These are phyloP conservation scores for Nicotiana rustica DNA, from an alignment of 305 asterid genomes.

Conservation along the genomic window DNA sequence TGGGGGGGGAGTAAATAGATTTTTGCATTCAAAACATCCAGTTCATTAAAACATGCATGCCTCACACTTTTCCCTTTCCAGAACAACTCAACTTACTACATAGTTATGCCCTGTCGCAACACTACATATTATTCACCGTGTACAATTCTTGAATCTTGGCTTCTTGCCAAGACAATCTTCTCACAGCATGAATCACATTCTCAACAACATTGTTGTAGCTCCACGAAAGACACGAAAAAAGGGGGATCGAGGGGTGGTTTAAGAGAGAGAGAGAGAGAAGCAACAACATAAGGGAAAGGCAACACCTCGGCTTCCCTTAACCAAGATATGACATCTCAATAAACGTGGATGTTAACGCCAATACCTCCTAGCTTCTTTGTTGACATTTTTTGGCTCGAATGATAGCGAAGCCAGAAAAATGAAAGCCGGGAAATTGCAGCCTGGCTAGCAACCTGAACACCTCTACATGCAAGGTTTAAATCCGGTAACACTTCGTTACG, in stretches of 20 bases:
- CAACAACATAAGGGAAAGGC: too few relatives aligned
- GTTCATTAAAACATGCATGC: neutral
- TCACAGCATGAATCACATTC: conserved; percentile 23
- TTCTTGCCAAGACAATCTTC: neutral
- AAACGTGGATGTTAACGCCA: conserved; percentile 70
- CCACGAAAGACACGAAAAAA: conserved; percentile 24
- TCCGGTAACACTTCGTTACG: conserved; percentile 47
- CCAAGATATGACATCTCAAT: conserved; percentile 44
- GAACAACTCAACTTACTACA: conserved; percentile 41
- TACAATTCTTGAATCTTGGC: neutral
- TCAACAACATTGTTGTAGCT: conserved; percentile 23
- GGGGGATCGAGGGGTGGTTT: neutral
- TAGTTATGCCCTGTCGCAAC: conserved; percentile 26
- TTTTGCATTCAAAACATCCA: neutral
- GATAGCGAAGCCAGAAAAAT: conserved; percentile 73
- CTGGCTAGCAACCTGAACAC: conserved; percentile 72
- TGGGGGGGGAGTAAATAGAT: neutral
- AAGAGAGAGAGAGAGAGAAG: neutral
- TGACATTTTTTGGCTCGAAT: conserved; percentile 57
- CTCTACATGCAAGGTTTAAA: conserved; percentile 60
- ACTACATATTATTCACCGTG: neutral
- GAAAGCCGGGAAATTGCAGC: conserved; percentile 79
- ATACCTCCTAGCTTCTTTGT: conserved; percentile 54
- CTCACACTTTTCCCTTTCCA: neutral
- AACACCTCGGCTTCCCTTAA: conserved; percentile 8